Evolutionary conservation across 1,284 basidiomycete genomes (phyloP).

Genomic region (Tylopilus sp.): DNA sequence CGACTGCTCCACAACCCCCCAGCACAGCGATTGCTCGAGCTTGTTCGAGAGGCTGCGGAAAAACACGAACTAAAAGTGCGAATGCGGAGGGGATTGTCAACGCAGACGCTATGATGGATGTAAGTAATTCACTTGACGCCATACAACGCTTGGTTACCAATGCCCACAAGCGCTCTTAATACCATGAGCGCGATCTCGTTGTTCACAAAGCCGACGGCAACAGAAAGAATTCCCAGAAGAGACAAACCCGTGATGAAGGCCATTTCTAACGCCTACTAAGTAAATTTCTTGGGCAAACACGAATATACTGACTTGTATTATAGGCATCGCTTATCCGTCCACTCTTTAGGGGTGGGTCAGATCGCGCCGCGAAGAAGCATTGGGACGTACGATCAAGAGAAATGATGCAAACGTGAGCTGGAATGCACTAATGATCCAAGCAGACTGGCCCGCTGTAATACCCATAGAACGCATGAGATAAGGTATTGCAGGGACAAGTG

Average conservation of each 20-base stretch:
- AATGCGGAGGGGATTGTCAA: constrained; percentile 53
- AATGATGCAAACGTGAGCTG: neutral
- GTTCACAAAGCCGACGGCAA: constrained; percentile 49
- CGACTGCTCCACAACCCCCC: neutral
- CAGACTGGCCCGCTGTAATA: neutral
- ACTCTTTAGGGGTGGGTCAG: constrained; percentile 14
- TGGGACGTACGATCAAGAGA: neutral
- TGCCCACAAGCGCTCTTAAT: constrained; percentile 50
- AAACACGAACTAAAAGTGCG: constrained; percentile 45
- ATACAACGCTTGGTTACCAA: constrained; percentile 32
- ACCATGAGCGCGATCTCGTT: constrained; percentile 49
- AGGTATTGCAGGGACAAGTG: neutral
- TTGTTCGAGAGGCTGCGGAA: constrained; percentile 39
- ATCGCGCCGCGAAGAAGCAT: neutral
- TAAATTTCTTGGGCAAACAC: neutral
- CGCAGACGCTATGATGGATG: constrained; percentile 32
- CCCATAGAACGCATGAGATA: neutral
- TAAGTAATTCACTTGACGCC: neutral
- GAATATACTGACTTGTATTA: constrained; percentile 24
- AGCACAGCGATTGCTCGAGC: neutral
- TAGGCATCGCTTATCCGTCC: constrained; percentile 33
- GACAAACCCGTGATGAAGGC: neutral
- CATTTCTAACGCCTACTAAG: constrained; percentile 24
- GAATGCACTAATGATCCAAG: neutral
- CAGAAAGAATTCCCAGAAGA: constrained; percentile 40